Base-by-base conservation (phyloP, 2,329 filamentous ascomycete genomes). In the Fusarium burgessii region DNA sequence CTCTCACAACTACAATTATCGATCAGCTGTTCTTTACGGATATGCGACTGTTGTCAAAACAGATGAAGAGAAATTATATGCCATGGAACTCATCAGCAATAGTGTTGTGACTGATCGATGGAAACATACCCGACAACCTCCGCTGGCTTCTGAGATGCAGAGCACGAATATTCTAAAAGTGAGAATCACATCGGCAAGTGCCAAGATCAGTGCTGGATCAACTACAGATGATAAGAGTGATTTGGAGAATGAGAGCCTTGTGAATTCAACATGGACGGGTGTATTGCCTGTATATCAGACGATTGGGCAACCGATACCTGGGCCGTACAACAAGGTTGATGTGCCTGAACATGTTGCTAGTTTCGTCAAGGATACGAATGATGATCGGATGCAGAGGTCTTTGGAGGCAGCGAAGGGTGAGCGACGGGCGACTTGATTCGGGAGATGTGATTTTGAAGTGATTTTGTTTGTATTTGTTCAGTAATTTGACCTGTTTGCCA, bases 1-100 rank as follows among this genome's bases (percentile, higher is more conserved):
- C 82, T 89, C 88, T 61, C 93, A 97, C 84, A 93, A 89, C 81
- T 95, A 93, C 84, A 95, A 97, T 84, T 97, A 96, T 82, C 92
- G 93, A 62, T 93, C 91, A 36, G 93, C 92, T 9, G 84, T 94
- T 6, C 84, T 96, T 8, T 94, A 95, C 76, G 94, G 94, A 3
- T 88, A 90, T 77, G 94, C 91, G 1, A 84, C 81, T 6, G 80
- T 91, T 3, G 92, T 97, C 11, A 87, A 88, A 3, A 88, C 91
- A 65, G 79, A 82, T 0, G 87, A 85, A 7, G 94, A 97, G 82
- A 93, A 93, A 77, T 77, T 93, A 3, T 96, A 88, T 82, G 93
- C 93, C 6, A 92, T 97, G 90, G 83, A 90, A 73, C 83, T 92
- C 58, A 92, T 97, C 77, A 97, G 93, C 4, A 88, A 97, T 77